These are phyloP conservation scores for Erythrophleum fordii DNA, from an alignment of 306 rosid species.

Conservation along the genomic window DNA sequence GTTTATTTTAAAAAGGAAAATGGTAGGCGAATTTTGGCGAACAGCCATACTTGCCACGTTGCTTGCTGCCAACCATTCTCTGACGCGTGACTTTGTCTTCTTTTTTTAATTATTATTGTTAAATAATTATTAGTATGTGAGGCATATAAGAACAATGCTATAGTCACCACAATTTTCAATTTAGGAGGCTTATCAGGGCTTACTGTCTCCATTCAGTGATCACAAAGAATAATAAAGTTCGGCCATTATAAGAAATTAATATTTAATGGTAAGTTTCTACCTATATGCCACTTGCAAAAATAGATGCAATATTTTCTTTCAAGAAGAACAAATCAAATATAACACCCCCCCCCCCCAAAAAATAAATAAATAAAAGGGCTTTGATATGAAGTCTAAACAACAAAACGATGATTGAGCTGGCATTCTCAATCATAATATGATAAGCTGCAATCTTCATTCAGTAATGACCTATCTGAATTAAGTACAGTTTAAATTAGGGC, in stretches of 20 bases:
- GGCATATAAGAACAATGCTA: neutral
- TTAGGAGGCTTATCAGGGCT: neutral
- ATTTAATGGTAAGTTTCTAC: neutral
- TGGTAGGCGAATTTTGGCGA: neutral
- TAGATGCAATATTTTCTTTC: neutral
- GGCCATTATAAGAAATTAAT: neutral
- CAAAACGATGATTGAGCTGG: neutral
- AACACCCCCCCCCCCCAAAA: too few species aligned
- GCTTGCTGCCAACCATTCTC: neutral
- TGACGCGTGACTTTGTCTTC: neutral
- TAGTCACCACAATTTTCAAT: neutral
- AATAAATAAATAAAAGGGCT: too few species aligned
- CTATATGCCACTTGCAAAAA: neutral
- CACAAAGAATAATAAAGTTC: neutral
- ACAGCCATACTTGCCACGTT: neutral
- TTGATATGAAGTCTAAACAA: neutral
- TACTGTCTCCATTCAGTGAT: neutral
- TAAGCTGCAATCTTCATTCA: conserved; percentile 20
- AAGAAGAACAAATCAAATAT: neutral
- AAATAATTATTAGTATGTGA: neutral
- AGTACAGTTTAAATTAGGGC: conserved; percentile 38
- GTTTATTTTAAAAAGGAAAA: neutral
- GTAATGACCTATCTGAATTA: conserved; percentile 30
- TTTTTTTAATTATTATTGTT: neutral
- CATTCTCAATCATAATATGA: conserved; percentile 1